phyloP scores from a whole-genome alignment of 352 stramenopile genomes.

The Halophytophthora batemanensis region DNA sequence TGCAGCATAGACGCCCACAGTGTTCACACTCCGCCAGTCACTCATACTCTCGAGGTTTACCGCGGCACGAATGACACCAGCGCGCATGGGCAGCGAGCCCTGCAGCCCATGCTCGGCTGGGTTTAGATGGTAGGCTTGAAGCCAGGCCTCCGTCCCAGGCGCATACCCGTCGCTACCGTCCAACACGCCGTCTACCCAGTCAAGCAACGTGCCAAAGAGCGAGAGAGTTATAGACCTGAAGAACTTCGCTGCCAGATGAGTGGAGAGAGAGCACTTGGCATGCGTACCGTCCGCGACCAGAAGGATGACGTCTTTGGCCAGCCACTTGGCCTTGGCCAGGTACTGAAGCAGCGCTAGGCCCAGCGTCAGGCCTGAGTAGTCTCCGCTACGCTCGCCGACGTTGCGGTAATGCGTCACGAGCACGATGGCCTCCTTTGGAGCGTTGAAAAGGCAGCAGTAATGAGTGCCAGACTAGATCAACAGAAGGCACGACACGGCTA shows the following conservation, averaged over 20 bases:
- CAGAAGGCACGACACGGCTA: not conserved
- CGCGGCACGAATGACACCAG: slow-evolving; percentile 73
- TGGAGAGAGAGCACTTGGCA: not conserved
- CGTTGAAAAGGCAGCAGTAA: not conserved
- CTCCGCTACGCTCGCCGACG: slow-evolving; percentile 29
- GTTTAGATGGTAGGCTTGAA: slow-evolving; percentile 68
- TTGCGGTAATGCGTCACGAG: slow-evolving; percentile 76
- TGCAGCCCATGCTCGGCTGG: slow-evolving; percentile 24
- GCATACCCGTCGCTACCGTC: slow-evolving; percentile 63
- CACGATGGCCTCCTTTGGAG: slow-evolving; percentile 49
- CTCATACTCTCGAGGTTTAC: slow-evolving; percentile 66
- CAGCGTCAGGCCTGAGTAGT: slow-evolving; percentile 54
- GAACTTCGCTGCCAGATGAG: not conserved
- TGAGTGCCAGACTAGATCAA: not conserved
- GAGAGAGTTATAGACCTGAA: not conserved
- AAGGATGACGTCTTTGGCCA: slow-evolving; percentile 82
- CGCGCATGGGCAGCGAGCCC: slow-evolving; percentile 50
- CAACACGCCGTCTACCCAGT: slow-evolving; percentile 43
- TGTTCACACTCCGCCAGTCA: slow-evolving; percentile 20
- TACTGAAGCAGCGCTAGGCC: slow-evolving; percentile 60
- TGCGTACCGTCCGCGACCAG: slow-evolving; percentile 64
- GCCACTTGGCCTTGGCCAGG: slow-evolving; percentile 61
- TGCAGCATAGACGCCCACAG: slow-evolving; percentile 57
- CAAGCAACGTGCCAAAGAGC: not conserved
- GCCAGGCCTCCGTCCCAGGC: slow-evolving; percentile 65